phyloP scores from a whole-genome alignment of 352 stramenopile species.

The Halophytophthora polymorphica region DNA sequence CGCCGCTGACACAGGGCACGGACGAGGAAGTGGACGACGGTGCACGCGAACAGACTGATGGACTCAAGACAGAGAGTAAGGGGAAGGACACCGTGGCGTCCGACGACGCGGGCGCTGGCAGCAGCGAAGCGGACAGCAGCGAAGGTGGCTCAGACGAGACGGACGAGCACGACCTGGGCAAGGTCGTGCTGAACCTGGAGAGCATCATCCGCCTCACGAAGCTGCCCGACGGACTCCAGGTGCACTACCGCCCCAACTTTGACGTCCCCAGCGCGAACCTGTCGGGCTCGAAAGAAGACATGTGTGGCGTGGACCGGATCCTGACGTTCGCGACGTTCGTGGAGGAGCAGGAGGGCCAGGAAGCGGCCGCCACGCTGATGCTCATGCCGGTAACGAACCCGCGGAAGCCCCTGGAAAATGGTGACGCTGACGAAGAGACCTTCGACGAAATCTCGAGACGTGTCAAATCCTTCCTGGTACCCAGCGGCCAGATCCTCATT shows the following conservation, averaged over 20 bases:
- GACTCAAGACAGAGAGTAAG: conserved; percentile 24
- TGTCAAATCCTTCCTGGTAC: conserved; percentile 73
- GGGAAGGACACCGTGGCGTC: conserved; percentile 8
- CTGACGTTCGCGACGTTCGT: conserved; percentile 73
- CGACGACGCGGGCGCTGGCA: conserved; percentile 20
- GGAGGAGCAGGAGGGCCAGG: conserved; percentile 38
- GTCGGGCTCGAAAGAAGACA: conserved; percentile 21
- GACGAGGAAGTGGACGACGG: conserved; percentile 9
- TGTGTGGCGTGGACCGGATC: conserved; percentile 48
- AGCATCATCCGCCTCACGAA: conserved; percentile 84
- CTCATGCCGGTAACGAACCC: conserved; percentile 50
- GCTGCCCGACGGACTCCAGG: conserved; percentile 71
- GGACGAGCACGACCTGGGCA: conserved; percentile 42
- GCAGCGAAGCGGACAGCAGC: conserved; percentile 39
- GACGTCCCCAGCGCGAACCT: conserved; percentile 34
- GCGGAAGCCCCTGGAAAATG: conserved; percentile 14
- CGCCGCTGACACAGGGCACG: conserved; percentile 3
- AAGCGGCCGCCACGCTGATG: conserved; percentile 46
- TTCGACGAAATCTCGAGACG: conserved; percentile 57
- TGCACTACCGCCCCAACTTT: conserved; percentile 80
- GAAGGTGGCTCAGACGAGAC: conserved; percentile 42
- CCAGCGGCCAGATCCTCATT: conserved; percentile 54
- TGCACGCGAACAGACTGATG: conserved; percentile 7
- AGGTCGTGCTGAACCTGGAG: conserved; percentile 72
- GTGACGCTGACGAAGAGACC: conserved; percentile 12